Evolutionary conservation across 148 eudicot species (phyloP).

Genomic region (Heliamphora exappendiculata): DNA sequence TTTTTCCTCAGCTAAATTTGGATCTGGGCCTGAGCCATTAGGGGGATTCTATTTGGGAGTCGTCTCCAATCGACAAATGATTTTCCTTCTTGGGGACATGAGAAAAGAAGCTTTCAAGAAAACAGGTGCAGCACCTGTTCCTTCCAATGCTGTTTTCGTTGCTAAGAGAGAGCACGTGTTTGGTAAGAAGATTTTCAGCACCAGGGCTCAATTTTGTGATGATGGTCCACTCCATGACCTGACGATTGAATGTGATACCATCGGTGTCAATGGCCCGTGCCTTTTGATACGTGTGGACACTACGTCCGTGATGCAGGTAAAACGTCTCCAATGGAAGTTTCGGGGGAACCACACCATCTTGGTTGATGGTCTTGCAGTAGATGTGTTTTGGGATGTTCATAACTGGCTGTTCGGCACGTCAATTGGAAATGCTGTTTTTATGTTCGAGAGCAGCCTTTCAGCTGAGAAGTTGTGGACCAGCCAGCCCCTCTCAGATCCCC

Average conservation of each 20-base stretch:
- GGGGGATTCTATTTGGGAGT: slow-evolving; percentile 50
- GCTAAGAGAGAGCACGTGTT: slow-evolving; percentile 46
- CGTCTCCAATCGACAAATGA: slow-evolving; percentile 44
- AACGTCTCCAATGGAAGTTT: slow-evolving; percentile 50
- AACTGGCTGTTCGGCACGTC: slow-evolving; percentile 49
- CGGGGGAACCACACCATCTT: slow-evolving; percentile 50
- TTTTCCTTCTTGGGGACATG: slow-evolving; percentile 52
- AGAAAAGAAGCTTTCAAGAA: slow-evolving; percentile 55
- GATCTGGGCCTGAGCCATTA: slow-evolving; percentile 52
- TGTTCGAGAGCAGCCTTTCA: slow-evolving; percentile 49
- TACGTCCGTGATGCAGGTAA: slow-evolving; percentile 50
- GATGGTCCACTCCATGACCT: slow-evolving; percentile 39
- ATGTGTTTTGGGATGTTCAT: slow-evolving; percentile 66
- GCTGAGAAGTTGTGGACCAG: slow-evolving; percentile 48
- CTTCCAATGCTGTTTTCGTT: slow-evolving; percentile 30
- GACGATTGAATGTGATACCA: slow-evolving; percentile 50
- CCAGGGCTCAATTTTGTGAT: slow-evolving; percentile 39
- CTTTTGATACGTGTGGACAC: slow-evolving; percentile 42
- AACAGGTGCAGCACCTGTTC: slow-evolving; percentile 31
- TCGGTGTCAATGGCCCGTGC: slow-evolving; percentile 38
- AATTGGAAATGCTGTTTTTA: slow-evolving; percentile 52
- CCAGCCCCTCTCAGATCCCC: slow-evolving; percentile 35
- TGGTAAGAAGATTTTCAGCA: slow-evolving; percentile 47
- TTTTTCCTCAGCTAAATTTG: slow-evolving; percentile 49
- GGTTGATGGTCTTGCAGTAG: slow-evolving; percentile 53